Base-by-base conservation (phyloP, 768 basidiomycete species). In the Fomitopsis serialis region DNA sequence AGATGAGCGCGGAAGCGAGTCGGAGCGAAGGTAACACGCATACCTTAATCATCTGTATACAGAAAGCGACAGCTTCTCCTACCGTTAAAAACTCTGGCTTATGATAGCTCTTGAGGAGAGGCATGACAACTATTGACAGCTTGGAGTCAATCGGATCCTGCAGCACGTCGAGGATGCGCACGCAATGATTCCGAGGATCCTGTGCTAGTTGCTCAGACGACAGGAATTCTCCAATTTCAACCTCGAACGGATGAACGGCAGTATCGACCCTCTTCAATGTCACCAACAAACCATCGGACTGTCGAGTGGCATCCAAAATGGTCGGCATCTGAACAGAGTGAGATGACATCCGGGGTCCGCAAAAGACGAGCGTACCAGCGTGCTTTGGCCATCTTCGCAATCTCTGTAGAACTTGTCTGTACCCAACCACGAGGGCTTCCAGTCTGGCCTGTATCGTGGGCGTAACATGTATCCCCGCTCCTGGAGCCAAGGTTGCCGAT, bases 41-140 rank as follows among this genome's bases (percentile, higher is more conserved):
- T 23, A 68, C 74, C 62, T 74, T 68, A 23, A 75, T 63, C 1
- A 72, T 27, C 45, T 74, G 71, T 0, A 59, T 45, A 23, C 71
- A 58, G 37, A 64, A 73, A 5, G 66, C 68, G 0, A 74, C 45
- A 1, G 61, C 66, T 55, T 76, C 74, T 0, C 73, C 72, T 6
- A 73, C 51, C 0, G 70, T 73, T 27, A 63, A 54, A 35, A 75
- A 69, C 0, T 42, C 59, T 0, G 72, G 72, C 12, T 67, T 54
- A 34, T 67, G 42, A 52, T 54, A 66, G 3, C 13, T 25, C 1
- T 66, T 59, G 17, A 73, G 42, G 12, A 68, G 50, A 1, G 74
- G 74, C 59, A 71, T 66, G 4, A 73, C 72, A 17, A 76, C 53
- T 2, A 67, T 22, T 21, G 17, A 36, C 7, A 48, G 45, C 22